Base-by-base conservation (phyloP, 163 green algal genomes). In the Scenedesmus sp. region DNA sequence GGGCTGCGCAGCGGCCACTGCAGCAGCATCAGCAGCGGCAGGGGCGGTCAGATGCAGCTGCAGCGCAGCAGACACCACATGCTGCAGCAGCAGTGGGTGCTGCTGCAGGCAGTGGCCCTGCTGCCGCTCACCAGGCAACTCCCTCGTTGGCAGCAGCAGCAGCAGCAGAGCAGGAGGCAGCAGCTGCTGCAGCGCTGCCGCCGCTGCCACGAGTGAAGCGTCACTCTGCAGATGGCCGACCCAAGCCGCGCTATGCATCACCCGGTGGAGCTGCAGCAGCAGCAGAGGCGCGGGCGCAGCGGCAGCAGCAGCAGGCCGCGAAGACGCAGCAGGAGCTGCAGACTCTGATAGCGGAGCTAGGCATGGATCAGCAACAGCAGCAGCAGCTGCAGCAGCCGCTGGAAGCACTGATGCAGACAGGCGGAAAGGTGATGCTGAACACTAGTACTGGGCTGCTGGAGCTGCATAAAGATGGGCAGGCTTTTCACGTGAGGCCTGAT, bases 1-100 rank as follows among this genome's bases (percentile, higher is more conserved):
- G 67, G 18, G 18, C 23, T 18, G 34, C 3, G 52, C 81, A 64
- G 52, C 81, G 18, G 81, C 54, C 26, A 34, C 52, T 34, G 81
- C 81, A 60, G 66, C 86, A 77, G 87, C n/a, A n/a, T n/a, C 87
- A 52, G 56, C 86, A 84, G 86, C 86, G 84, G 67, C 86, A 90
- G 86, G 26, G 10, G 56, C 20, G 18, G 26, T 7, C 23, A 88
- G 57, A 59, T 56, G 84, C 84, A 79, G 83, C 83, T 60, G 83
- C 59, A 62, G 83, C 57, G 59, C 83, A 88, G 83, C 56, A 20
- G 20, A 46, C 64, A 23, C 1, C 64, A 66, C 18, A 62, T 2
- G 85, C 64, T n/a, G 64, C 64, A 82, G n/a, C 85, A 82, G n/a
- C 85, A 67, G 85, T 64, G 67, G 83, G 26, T 20, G 83, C n/a